Evolutionary conservation across 495 filamentous ascomycete genomes (phyloP).

Genomic region (Penicillium waksmanii): DNA sequence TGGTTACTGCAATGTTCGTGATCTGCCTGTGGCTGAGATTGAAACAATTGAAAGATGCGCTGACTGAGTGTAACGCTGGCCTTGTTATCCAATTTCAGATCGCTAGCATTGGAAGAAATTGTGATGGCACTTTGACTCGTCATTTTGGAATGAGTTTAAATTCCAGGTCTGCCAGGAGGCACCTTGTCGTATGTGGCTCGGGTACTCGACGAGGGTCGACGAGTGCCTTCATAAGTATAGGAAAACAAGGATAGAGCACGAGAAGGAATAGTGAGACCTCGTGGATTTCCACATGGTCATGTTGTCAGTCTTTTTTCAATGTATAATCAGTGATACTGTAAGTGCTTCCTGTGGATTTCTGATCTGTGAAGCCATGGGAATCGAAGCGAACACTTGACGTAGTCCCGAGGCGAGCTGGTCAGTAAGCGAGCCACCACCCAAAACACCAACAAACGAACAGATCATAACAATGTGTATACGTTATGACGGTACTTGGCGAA

Average conservation of each 20-base stretch:
- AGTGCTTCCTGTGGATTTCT: not conserved
- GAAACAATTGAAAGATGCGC: too few relatives aligned
- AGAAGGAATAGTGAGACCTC: too few relatives aligned
- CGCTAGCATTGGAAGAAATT: too few relatives aligned
- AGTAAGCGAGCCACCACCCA: not conserved
- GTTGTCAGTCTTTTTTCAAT: not conserved
- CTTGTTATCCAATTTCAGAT: too few relatives aligned
- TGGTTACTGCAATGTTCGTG: conserved; percentile 76
- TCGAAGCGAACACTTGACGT: not conserved
- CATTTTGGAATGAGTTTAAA: conserved; percentile 21
- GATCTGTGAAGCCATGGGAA: not conserved
- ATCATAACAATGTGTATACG: not conserved
- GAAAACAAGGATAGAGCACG: too few relatives aligned
- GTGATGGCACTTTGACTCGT: conserved; percentile 55
- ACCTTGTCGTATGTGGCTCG: not conserved
- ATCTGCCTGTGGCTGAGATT: conserved; percentile 32
- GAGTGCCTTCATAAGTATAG: not conserved
- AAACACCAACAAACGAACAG: not conserved
- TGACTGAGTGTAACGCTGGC: too few relatives aligned
- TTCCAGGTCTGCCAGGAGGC: not conserved
- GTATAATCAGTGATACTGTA: not conserved
- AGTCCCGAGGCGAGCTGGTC: not conserved
- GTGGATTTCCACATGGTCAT: too few relatives aligned
- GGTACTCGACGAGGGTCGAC: not conserved
- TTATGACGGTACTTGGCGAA: too few relatives aligned